Evolutionary conservation across 169 alveolate genomes (phyloP), one percentile per base, ranked within the genome.

Genomic region (Cryptosporidium meleagridis): DNA sequence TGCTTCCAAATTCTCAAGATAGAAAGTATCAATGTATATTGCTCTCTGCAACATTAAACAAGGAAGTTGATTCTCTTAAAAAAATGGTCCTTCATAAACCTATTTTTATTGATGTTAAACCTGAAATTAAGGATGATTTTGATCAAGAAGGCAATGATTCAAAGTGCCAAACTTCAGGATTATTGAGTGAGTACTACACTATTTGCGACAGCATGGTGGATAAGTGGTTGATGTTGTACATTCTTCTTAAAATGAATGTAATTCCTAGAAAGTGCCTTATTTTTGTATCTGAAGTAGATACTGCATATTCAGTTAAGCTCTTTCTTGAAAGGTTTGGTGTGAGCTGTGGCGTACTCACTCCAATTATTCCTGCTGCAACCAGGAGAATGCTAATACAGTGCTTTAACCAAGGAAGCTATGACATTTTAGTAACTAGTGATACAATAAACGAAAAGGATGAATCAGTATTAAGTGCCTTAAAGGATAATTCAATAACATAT

Each of bases 311-410:
- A 9, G 44, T 80, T 65, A 59, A 65, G 35, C 23, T 80, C 14
- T 80, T 80, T 44, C 70, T 80, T 8, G 89, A 80, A 62, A 80
- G 62, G 51, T 80, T 80, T 80, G 89, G 75, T 5, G 62, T 80
- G 21, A 48, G 55, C 41, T 59, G 80, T 62, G 89, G 89, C 4
- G 75, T 80, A 5, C 31, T 80, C 14, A 80, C 80, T n/a, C 89
- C 72, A 12, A 80, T 80, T 45, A 59, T 80, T 62, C 89, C 89
- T 39, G 73, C 75, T 12, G 73, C 89, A 80, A 80, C 89, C 37
- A 59, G 89, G 12, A 59, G 75, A 67, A 59, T 80, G 69, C n/a
- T 80, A 80, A 59, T 80, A 41, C 89, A 80, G 68, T 80, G 75
- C 62, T 80, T 80, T n/a, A 80, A 80, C 37, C 89, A 80, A 39